A percentile compares a stretch with the other conserved stretches of the same genome.
phyloP scores from a whole-genome alignment of 2,329 filamentous ascomycete species.

The Verticillium nonalfalfae region DNA sequence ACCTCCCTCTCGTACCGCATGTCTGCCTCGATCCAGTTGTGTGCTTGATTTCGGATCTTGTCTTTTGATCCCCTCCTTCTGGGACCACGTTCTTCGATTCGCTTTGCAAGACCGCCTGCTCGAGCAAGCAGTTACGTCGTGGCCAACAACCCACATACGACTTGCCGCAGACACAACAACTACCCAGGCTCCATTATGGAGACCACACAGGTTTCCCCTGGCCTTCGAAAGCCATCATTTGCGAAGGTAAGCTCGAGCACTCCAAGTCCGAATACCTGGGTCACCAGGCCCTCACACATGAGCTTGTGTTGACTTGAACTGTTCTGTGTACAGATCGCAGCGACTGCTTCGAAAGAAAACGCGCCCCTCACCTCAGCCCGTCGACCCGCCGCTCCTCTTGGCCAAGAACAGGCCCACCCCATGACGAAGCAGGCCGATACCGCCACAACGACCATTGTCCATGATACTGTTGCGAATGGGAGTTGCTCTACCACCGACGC shows the following conservation, averaged over 20 bases:
- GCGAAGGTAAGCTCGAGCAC: constrained; percentile 55
- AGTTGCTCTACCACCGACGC: neutral
- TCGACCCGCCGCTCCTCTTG: constrained; percentile 13
- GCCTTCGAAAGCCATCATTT: constrained; percentile 60
- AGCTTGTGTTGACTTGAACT: constrained; percentile 12
- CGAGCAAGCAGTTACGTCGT: neutral
- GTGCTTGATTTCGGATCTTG: constrained; percentile 39
- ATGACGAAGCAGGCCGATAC: neutral
- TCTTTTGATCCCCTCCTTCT: neutral
- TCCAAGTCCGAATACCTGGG: neutral
- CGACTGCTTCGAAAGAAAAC: constrained; percentile 34
- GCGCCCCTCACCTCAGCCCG: constrained; percentile 21
- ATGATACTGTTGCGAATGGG: neutral
- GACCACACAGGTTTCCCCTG: constrained; percentile 37
- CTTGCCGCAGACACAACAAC: neutral
- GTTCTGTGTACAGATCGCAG: constrained; percentile 35
- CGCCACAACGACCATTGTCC: neutral
- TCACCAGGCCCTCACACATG: neutral
- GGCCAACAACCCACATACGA: neutral
- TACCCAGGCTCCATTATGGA: constrained; percentile 29
- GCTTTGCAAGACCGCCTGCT: neutral
- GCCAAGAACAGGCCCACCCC: constrained; percentile 4
- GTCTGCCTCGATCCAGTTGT: constrained; percentile 48
- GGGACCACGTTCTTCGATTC: neutral
- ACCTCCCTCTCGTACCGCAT: constrained; percentile 38